Percentiles rank a stretch among this genome's conserved stretches.
Evolutionary conservation across 2,329 filamentous ascomycete species (phyloP).

Genomic region (Trichothecium sympodiale): DNA sequence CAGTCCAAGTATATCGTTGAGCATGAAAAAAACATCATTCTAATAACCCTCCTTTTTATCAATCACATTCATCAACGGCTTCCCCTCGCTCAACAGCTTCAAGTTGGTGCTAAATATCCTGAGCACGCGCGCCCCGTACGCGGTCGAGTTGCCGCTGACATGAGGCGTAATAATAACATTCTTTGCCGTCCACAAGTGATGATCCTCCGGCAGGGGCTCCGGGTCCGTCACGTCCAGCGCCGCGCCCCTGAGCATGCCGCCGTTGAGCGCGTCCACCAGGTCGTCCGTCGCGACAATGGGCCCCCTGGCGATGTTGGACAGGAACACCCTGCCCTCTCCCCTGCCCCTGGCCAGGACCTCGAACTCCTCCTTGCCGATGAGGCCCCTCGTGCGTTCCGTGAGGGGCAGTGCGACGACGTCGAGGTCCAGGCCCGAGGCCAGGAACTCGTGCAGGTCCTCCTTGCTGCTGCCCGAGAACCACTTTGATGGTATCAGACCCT

Average conservation of each 20-base stretch:
- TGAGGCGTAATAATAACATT: too few species aligned
- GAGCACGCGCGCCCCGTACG: slow-evolving; percentile 28
- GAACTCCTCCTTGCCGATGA: slow-evolving; percentile 42
- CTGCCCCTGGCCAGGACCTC: slow-evolving; percentile 23
- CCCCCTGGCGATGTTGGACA: slow-evolving; percentile 63
- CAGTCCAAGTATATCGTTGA: too few species aligned
- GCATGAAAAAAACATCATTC: too few species aligned
- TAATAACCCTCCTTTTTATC: slow-evolving; percentile 21
- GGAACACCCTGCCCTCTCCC: slow-evolving; percentile 33
- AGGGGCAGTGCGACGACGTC: slow-evolving; percentile 41
- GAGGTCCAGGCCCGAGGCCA: slow-evolving; percentile 38
- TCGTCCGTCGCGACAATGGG: slow-evolving; percentile 38
- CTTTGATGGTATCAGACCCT: slow-evolving; percentile 33
- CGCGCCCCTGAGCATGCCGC: slow-evolving; percentile 42
- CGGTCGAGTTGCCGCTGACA: slow-evolving; percentile 17
- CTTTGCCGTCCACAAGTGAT: too few species aligned
- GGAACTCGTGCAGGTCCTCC: slow-evolving; percentile 36
- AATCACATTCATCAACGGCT: slow-evolving; percentile 27
- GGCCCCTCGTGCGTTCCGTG: slow-evolving; percentile 32
- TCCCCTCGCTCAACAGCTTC: slow-evolving; percentile 21
- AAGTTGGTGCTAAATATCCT: slow-evolving; percentile 32
- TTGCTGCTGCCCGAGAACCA: slow-evolving; percentile 38
- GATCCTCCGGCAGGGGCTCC: slow-evolving; percentile 52
- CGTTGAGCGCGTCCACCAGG: slow-evolving; percentile 48
- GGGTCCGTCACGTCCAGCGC: slow-evolving; percentile 72